phyloP scores from a whole-genome alignment of 768 basidiomycete species.

The Suillus weaverae region DNA sequence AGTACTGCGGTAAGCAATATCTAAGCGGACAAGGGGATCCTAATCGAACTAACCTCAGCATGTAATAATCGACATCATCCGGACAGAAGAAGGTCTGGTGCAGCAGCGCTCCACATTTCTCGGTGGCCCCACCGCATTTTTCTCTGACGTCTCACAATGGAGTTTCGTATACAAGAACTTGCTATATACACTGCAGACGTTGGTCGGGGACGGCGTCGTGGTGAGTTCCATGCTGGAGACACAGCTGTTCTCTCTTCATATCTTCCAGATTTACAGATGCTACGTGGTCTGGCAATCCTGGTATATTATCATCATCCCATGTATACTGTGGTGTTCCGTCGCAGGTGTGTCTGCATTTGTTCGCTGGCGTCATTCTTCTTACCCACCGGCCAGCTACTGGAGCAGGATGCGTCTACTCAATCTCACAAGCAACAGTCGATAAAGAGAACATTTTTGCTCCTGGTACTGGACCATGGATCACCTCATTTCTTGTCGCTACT shows the following conservation, averaged over 20 bases:
- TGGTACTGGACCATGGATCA: constrained; percentile 22
- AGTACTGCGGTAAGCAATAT: constrained; percentile 21
- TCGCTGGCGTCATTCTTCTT: background rate
- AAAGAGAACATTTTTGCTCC: constrained; percentile 18
- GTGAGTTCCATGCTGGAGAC: constrained; percentile 1
- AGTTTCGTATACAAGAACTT: constrained; percentile 31
- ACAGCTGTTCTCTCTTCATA: background rate
- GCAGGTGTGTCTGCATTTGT: background rate
- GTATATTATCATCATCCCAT: constrained; percentile 22
- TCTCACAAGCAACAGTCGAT: constrained; percentile 11
- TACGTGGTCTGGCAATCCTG: constrained; percentile 27
- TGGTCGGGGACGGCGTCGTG: constrained; percentile 26
- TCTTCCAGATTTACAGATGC: constrained; percentile 27
- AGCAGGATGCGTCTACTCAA: constrained; percentile 17
- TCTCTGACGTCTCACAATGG: constrained; percentile 24
- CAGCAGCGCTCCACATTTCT: constrained; percentile 17
- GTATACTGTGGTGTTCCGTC: constrained; percentile 18
- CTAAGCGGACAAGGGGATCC: background rate
- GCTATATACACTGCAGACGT: constrained; percentile 20
- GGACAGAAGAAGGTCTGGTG: constrained; percentile 24
- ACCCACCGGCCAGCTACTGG: constrained; percentile 13
- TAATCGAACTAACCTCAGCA: constrained; percentile 9
- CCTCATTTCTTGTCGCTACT: constrained; percentile 21
- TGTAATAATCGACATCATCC: constrained; percentile 19
- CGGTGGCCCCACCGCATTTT: constrained; percentile 27